Evolutionary conservation across 2,329 filamentous ascomycete species (phyloP), one percentile per base, ranked within the genome.

Genomic region (Fusarium sp.): DNA sequence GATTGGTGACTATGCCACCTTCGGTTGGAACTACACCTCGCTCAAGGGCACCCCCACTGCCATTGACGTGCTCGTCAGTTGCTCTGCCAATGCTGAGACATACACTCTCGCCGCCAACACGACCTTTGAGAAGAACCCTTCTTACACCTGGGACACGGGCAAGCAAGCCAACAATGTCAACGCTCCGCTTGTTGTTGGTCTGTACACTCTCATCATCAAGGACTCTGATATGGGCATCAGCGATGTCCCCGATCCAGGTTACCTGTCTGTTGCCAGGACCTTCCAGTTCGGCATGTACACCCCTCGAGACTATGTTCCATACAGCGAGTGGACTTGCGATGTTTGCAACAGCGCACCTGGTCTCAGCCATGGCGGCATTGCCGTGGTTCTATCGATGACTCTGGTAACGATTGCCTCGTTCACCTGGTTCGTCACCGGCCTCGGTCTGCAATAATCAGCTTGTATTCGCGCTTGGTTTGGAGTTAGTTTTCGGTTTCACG

Each of bases 1-100:
- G 78, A 90, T 92, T 70, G 88, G 89, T 70, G 87, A 91, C 77
- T 84, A 84, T 52, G 83, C 91, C 50, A 92, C 89, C 15, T 90
- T 89, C 81, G 86, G 82, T 56, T 93, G 90, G 90, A 92, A 92
- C 82, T 92, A 92, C 83, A 92, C 91, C 4, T 87, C 87, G 52
- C 80, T 93, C 33, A 84, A 86, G 65, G 89, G 83, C 30, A 88
- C 85, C 1, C 91, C 91, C 2, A 90, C 88, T 4, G 90, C 89
- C 45, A 79, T 93, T 66, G 89, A 92, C 72, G 84, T 92, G 15
- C 80, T 91, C 66, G 84, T 90, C 37, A 89, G 88, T 73, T 90
- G 88, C 83, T 87, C 87, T 45, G 80, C 80, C 9, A 87, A 85
- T 52, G 81, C 84, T 22, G 84, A 86, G 69, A 87, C 89, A 3